phyloP scores from a whole-genome alignment of 768 basidiomycete species.

The Leucosporidium creatinivorum region DNA sequence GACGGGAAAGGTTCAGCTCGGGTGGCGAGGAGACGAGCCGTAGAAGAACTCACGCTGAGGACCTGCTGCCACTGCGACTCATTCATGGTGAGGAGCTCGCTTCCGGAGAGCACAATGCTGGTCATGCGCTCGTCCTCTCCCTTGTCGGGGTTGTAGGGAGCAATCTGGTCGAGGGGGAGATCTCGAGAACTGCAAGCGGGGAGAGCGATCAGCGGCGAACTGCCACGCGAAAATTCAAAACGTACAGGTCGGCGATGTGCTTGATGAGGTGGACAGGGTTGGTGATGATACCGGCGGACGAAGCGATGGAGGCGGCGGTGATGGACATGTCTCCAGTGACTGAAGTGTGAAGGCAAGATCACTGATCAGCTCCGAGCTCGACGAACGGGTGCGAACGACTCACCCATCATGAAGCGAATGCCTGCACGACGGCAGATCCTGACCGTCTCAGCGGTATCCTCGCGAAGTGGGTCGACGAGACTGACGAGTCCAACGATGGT shows the following conservation, averaged over 20 bases:
- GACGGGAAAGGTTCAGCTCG: constrained; percentile 38
- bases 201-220: no score
- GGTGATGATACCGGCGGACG: constrained; percentile 55
- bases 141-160: background rate
- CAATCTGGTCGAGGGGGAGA: no score
- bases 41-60: constrained; percentile 39
- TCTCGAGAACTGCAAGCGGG: no score
- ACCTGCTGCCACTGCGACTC: constrained; percentile 42
- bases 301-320: constrained; percentile 57
- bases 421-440: constrained; percentile 46
- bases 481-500: constrained; percentile 57
- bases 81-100: constrained; percentile 42
- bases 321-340: constrained; percentile 50
- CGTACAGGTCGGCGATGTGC: background rate
- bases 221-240: no score
- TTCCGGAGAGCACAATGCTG: constrained; percentile 44
- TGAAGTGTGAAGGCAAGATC: background rate
- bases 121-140: constrained; percentile 38
- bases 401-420: constrained; percentile 55
- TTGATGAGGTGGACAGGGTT: background rate
- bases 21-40: no score
- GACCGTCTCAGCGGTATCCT: constrained; percentile 53
- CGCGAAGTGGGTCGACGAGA: constrained; percentile 55
- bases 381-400: no score
- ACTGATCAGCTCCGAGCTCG: no score